Evolutionary conservation across 2,329 filamentous ascomycete species (phyloP).

Genomic region (Trichophyton mentagrophytes): DNA sequence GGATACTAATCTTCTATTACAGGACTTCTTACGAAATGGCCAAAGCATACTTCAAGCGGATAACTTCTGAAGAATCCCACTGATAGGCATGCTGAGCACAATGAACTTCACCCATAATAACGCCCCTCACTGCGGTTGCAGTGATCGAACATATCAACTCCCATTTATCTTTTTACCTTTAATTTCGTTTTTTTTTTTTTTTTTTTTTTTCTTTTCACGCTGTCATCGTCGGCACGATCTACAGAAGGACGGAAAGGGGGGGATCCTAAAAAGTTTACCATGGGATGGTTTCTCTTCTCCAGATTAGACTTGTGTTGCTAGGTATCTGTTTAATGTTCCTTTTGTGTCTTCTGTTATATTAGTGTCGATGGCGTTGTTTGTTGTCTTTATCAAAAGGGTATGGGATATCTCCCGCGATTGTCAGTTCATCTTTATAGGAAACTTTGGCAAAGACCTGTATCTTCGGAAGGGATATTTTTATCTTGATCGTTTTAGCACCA

Average conservation of each 20-base stretch:
- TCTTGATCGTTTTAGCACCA: background rate
- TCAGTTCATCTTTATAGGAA: background rate
- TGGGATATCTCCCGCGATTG: background rate
- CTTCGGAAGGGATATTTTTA: background rate
- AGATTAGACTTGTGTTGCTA: constrained; percentile 1
- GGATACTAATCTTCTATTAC: background rate
- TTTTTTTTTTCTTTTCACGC: background rate
- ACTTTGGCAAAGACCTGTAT: background rate
- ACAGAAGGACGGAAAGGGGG: constrained; percentile 2
- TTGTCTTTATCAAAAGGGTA: background rate
- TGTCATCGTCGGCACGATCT: background rate
- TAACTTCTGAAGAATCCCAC: background rate
- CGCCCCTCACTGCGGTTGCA: background rate
- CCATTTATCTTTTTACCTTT: background rate
- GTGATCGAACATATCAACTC: background rate
- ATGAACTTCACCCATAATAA: background rate
- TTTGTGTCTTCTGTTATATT: background rate
- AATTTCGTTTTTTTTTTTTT: background rate
- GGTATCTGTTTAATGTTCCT: constrained; percentile 4
- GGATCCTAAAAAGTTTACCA: constrained; percentile 2
- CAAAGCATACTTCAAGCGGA: constrained; percentile 48
- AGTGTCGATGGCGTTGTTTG: constrained; percentile 1
- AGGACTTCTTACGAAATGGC: constrained; percentile 57
- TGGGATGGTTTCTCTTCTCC: constrained; percentile 2
- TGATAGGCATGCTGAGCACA: background rate